Evolutionary conservation across 2,329 filamentous ascomycete species (phyloP), one percentile per base, ranked within the genome.

Genomic region (Ustilaginoidea virens): DNA sequence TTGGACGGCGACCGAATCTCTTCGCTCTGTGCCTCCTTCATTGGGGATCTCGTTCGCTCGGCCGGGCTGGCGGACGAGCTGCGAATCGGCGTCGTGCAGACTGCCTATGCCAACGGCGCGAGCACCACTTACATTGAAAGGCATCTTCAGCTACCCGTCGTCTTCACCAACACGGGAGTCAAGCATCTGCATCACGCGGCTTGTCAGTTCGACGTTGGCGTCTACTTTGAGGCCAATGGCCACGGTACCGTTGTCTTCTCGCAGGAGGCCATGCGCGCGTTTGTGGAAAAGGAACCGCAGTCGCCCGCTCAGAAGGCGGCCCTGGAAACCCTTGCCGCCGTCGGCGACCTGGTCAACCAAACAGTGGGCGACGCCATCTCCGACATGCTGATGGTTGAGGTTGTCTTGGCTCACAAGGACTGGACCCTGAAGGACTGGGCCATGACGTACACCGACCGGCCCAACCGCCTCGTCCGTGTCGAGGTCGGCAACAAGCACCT

Each of bases 151-250:
- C 73, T 98, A 23, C 86, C 86, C 27, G 82, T 93, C 14, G 76
- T 92, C 34, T 93, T 81, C 66, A 96, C 90, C 2, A 76, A 83
- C 10, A 98, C 90, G 1, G 90, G 90, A 40, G 90, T 98, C 36
- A 98, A 98, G 65, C 81, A 94, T 56, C 69, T 98, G 37, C 90
- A 98, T 58, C 90, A 96, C 48, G 90, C 83, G n/a, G 90, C 90
- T 22, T 75, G 81, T 45, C 81, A 86, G 40, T 93, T 92, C 44
- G 90, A 98, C 45, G 76, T 96, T 31, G 90, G 90, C 33, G 83
- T 96, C 29, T 98, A 98, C 61, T 98, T 98, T 46, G 90, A 98
- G 61, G 90, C 90, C 39, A 98, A 98, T 50, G 90, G 90, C 17
- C 90, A 98, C 55, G 90, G 90, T 39, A 98, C 90, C 7, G 80